phyloP scores from a whole-genome alignment of 1,284 basidiomycete species.

The Naganishia cerealis region DNA sequence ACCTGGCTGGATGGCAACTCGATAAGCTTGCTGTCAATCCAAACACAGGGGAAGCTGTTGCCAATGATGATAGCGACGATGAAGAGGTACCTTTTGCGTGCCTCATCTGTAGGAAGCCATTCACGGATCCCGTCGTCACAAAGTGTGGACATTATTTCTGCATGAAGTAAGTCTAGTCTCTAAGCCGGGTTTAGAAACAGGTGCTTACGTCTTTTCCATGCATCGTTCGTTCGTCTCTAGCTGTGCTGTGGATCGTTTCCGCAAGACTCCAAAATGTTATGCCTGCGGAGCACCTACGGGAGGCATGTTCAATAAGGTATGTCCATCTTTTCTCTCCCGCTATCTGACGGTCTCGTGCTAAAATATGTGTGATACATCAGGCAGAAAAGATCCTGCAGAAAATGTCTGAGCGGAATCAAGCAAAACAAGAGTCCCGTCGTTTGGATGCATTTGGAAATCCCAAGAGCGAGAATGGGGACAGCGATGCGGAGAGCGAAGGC shows the following conservation, averaged over 20 bases:
- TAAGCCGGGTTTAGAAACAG: background rate
- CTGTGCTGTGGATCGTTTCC: constrained; percentile 89
- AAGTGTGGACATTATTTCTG: constrained; percentile 98
- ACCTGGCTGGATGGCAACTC: constrained; percentile 96
- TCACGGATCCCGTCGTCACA: constrained; percentile 91
- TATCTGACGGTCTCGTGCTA: background rate
- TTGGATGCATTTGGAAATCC: constrained; percentile 28
- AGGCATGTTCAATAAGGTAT: constrained; percentile 67
- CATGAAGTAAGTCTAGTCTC: constrained; percentile 59
- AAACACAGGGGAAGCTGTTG: constrained; percentile 53
- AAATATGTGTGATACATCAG: background rate
- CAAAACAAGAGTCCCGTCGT: constrained; percentile 43
- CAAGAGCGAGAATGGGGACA: constrained; percentile 40
- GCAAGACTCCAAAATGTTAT: constrained; percentile 90
- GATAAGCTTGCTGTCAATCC: constrained; percentile 59
- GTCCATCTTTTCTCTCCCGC: background rate
- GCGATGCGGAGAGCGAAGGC: constrained; percentile 38
- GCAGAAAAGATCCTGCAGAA: constrained; percentile 54
- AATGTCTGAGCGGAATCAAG: constrained; percentile 51
- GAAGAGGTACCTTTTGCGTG: constrained; percentile 97
- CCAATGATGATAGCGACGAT: constrained; percentile 64
- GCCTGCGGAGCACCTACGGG: constrained; percentile 90
- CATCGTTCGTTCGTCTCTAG: constrained; percentile 42
- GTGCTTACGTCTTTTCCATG: background rate
- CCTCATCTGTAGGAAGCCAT: constrained; percentile 89